Conservation (phyloP, 2,329 filamentous ascomycete species). For the Claviceps digitariae region DNA sequence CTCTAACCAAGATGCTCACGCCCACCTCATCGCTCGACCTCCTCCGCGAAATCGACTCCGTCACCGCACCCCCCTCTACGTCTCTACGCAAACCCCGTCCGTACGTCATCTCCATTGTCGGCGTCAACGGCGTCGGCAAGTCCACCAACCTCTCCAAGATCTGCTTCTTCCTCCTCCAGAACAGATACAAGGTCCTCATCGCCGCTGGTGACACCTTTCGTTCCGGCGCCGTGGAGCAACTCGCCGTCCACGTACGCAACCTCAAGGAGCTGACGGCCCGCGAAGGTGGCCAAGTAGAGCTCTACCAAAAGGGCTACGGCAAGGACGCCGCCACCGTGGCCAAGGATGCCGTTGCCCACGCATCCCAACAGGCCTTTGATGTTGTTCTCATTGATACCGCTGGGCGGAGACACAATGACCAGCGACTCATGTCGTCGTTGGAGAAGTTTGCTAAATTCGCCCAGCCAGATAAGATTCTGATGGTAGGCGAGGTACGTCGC, state of each 20-base stretch:
- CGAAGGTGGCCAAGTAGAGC: slow-evolving; percentile 72
- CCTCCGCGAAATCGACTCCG: slow-evolving; percentile 77
- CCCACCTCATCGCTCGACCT: slow-evolving; percentile 91
- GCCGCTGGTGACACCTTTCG: slow-evolving; percentile 95
- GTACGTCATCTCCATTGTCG: slow-evolving; percentile 96
- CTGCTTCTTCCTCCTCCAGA: slow-evolving; percentile 93
- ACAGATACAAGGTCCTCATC: slow-evolving; percentile 89
- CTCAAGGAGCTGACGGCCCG: slow-evolving; percentile 76
- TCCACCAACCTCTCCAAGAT: slow-evolving; percentile 97
- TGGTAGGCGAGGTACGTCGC: slow-evolving; percentile 53
- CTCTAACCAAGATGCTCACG: slow-evolving; percentile 87
- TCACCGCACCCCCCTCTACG: slow-evolving; percentile 52
- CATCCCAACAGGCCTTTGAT: slow-evolving; percentile 62
- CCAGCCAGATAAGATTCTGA: slow-evolving; percentile 93
- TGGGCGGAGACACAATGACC: slow-evolving; percentile 87
- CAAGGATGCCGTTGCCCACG: slow-evolving; percentile 79
- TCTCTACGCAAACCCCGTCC: slow-evolving; percentile 56
- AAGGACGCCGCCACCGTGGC: slow-evolving; percentile 95
- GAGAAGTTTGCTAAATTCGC: slow-evolving; percentile 98
- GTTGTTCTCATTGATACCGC: slow-evolving; percentile 97
- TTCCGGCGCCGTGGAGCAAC: slow-evolving; percentile 90
- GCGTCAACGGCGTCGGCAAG: slow-evolving; percentile 96
- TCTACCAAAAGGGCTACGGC: slow-evolving; percentile 95
- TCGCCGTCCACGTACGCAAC: slow-evolving; percentile 89
- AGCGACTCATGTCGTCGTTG: slow-evolving; percentile 86